phyloP scores from a whole-genome alignment of 2,329 filamentous ascomycete species.

The Ilyonectria sp. region DNA sequence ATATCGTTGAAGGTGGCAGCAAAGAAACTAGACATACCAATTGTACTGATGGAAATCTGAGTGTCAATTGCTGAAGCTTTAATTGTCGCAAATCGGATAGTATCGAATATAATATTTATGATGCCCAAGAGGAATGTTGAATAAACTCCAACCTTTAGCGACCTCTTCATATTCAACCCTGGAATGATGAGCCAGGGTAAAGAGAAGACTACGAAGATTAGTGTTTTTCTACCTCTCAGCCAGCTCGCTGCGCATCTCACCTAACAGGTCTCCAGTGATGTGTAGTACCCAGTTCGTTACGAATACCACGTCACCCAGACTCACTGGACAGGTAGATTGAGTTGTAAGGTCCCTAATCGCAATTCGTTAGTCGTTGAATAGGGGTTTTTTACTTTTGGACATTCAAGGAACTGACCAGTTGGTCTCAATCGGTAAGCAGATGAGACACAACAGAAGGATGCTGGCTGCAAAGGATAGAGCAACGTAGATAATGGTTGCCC shows the following conservation, averaged over 20 bases:
- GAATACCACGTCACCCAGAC: not conserved
- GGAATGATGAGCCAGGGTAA: conserved; percentile 19
- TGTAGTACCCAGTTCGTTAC: not conserved
- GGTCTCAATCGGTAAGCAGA: conserved; percentile 34
- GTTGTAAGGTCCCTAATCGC: not conserved
- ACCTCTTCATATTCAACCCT: conserved; percentile 33
- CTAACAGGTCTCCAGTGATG: conserved; percentile 1
- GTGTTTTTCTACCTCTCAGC: not conserved
- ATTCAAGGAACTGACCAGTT: conserved; percentile 31
- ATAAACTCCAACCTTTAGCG: conserved; percentile 35
- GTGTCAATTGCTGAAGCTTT: conserved; percentile 12
- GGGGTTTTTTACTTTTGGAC: not conserved
- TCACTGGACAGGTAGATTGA: too few relatives aligned
- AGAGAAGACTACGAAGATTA: conserved; percentile 12
- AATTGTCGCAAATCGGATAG: conserved; percentile 37
- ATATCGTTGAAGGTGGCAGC: too few relatives aligned
- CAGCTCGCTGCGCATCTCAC: not conserved
- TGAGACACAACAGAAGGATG: conserved; percentile 32
- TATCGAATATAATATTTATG: conserved; percentile 37
- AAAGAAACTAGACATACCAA: conserved; percentile 17
- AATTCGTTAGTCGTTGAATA: not conserved
- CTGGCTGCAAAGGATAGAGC: conserved; percentile 23
- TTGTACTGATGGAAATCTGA: conserved; percentile 36
- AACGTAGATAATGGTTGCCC: conserved; percentile 25
- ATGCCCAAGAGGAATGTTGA: conserved; percentile 36